Conservation (phyloP, 2,329 filamentous ascomycete genomes). For the Cladophialophora yegresii region DNA sequence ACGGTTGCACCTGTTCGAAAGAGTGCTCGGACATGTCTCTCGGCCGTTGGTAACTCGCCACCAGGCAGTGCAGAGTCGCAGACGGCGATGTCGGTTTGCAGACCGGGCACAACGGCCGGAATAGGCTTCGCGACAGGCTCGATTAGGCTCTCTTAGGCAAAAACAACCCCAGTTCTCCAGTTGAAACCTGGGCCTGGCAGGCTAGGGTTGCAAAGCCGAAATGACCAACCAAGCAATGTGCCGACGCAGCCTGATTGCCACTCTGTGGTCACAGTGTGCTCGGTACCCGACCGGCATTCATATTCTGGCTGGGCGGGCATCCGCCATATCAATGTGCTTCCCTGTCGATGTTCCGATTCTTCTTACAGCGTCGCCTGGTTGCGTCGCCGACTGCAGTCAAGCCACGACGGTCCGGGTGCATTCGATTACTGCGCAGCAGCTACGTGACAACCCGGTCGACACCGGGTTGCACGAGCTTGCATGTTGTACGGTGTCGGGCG, state of each 20-base stretch:
- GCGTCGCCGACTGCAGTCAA: slow-evolving; percentile 3
- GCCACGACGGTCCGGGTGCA: neutral
- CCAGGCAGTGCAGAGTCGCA: neutral
- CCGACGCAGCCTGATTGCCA: slow-evolving; percentile 7
- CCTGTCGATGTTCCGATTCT: neutral
- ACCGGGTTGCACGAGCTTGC: neutral
- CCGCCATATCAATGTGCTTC: slow-evolving; percentile 1
- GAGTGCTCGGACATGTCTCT: neutral
- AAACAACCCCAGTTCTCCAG: slow-evolving; percentile 4
- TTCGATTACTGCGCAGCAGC: neutral
- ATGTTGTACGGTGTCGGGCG: neutral
- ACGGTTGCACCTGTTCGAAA: neutral
- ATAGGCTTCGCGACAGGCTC: neutral
- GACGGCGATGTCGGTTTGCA: neutral
- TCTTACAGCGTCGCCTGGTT: slow-evolving; percentile 8
- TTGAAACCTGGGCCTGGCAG: neutral
- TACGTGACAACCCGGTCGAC: neutral
- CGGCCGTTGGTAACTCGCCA: neutral
- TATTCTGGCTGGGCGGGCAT: neutral
- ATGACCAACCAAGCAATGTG: neutral
- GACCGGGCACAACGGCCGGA: neutral
- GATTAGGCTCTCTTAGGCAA: slow-evolving; percentile 6
- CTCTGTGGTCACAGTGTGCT: neutral
- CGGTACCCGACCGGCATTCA: neutral
- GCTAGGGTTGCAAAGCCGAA: neutral